A percentile compares a stretch with the other conserved stretches of the same genome.
Evolutionary conservation across 805 yeast genomes (phyloP).

Genomic region (Kuraishia piskuri): DNA sequence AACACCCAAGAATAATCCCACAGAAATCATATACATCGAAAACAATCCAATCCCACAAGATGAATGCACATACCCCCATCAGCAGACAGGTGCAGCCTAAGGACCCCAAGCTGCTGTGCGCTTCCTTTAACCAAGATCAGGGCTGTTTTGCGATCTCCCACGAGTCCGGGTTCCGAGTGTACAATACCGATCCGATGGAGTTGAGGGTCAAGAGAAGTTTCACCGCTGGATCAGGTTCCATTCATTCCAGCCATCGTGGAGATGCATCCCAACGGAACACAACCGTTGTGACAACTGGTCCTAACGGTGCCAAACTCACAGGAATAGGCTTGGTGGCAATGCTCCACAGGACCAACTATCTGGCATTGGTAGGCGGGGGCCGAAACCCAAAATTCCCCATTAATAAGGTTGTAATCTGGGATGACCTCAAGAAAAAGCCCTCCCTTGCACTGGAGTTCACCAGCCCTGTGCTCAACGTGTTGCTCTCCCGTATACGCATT

Average conservation of each 20-base stretch:
- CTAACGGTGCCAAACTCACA: constrained; percentile 14
- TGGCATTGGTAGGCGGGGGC: constrained; percentile 90
- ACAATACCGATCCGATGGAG: constrained; percentile 82
- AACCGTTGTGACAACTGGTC: not conserved
- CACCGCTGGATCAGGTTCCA: constrained; percentile 8
- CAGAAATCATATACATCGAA: not conserved
- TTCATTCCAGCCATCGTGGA: not conserved
- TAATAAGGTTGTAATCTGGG: constrained; percentile 85
- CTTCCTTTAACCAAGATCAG: constrained; percentile 81
- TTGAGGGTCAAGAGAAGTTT: constrained; percentile 56
- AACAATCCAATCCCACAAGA: constrained; percentile 3
- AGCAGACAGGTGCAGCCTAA: constrained; percentile 8
- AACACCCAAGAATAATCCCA: not conserved
- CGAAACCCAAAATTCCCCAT: constrained; percentile 66
- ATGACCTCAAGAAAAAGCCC: constrained; percentile 71
- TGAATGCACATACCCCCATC: constrained; percentile 25
- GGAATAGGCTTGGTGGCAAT: constrained; percentile 76
- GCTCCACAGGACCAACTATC: constrained; percentile 86
- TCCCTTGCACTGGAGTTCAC: constrained; percentile 69
- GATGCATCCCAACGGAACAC: not conserved
- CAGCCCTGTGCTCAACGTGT: constrained; percentile 66
- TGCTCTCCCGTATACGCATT: constrained; percentile 66
- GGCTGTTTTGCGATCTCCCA: constrained; percentile 83
- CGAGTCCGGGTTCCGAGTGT: constrained; percentile 76
- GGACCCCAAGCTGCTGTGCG: constrained; percentile 38